These are phyloP conservation scores for Zostera marina DNA, from an alignment of 116 monocot genomes.

Conservation along the genomic window DNA sequence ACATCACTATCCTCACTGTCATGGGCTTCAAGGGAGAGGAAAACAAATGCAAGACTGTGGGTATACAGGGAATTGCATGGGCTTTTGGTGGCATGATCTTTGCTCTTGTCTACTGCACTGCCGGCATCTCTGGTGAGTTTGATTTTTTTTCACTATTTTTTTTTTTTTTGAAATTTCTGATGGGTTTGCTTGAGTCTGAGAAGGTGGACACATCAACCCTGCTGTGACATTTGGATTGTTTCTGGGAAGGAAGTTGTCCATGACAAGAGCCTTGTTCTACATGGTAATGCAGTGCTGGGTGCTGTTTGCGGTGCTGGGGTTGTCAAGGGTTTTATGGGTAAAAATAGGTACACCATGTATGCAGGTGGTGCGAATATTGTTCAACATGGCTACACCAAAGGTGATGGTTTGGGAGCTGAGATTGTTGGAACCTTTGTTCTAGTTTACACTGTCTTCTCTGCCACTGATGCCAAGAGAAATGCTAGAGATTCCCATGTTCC, in stretches of 20 bases:
- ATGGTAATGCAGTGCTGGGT: slow-evolving; percentile 22
- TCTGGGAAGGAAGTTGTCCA: slow-evolving; percentile 16
- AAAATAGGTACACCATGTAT: background rate
- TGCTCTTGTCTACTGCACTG: slow-evolving; percentile 22
- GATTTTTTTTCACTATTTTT: background rate
- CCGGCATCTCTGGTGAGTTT: slow-evolving; percentile 16
- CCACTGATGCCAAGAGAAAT: slow-evolving; percentile 22
- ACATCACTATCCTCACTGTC: slow-evolving; percentile 22
- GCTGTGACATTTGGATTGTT: slow-evolving; percentile 22
- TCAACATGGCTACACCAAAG: slow-evolving; percentile 15
- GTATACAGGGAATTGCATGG: slow-evolving; percentile 19
- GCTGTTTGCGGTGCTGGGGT: slow-evolving; percentile 22
- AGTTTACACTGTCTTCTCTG: slow-evolving; percentile 31
- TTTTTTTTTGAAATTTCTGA: background rate
- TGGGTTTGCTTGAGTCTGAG: background rate
- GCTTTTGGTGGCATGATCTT: slow-evolving; percentile 27
- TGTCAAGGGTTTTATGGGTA: slow-evolving; percentile 12
- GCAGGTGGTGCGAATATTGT: slow-evolving; percentile 19
- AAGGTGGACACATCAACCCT: slow-evolving; percentile 22
- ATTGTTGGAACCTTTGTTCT: slow-evolving; percentile 28
- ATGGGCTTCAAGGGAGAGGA: slow-evolving; percentile 10
- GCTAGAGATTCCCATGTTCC: slow-evolving; percentile 23
- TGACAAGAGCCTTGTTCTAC: slow-evolving; percentile 21
- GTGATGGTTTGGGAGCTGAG: slow-evolving; percentile 16
- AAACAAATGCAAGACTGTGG: slow-evolving; percentile 9